phyloP scores from a whole-genome alignment of 805 yeast species.

The Sugiyamaella americana region DNA sequence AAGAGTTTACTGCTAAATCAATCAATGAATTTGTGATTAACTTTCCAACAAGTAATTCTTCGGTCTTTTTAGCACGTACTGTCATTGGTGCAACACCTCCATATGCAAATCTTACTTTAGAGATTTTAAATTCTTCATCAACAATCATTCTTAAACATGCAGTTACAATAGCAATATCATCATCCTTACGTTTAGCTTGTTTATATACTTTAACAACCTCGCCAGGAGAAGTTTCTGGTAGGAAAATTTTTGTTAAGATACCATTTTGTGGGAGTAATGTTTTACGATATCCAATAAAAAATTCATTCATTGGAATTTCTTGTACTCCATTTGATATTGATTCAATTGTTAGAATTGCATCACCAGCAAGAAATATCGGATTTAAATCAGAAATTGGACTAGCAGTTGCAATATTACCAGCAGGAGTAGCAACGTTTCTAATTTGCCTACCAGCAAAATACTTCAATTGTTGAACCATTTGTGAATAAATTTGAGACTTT shows the following conservation, averaged over 20 bases:
- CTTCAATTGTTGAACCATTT: slow-evolving; percentile 39
- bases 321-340: slow-evolving; percentile 28
- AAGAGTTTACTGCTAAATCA: slow-evolving; percentile 29
- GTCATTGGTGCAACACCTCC: slow-evolving; percentile 49
- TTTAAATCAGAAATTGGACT: slow-evolving; percentile 46
- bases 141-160: slow-evolving; percentile 33
- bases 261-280: slow-evolving; percentile 36
- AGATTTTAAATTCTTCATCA: slow-evolving; percentile 19
- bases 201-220: slow-evolving; percentile 39
- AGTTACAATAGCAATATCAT: slow-evolving; percentile 46
- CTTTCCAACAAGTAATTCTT: slow-evolving; percentile 21
- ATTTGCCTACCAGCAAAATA: slow-evolving; percentile 46
- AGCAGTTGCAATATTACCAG: slow-evolving; percentile 46
- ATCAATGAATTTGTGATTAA: slow-evolving; percentile 23
- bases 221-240: slow-evolving; percentile 35
- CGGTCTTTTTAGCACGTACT: slow-evolving; percentile 35
- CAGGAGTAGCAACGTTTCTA: slow-evolving; percentile 45
- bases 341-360: slow-evolving; percentile 36
- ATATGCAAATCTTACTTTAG: slow-evolving; percentile 35
- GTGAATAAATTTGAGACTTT: slow-evolving; percentile 34
- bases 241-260: slow-evolving; percentile 35
- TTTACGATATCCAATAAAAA: slow-evolving; percentile 40
- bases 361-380: slow-evolving; percentile 41
- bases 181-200: slow-evolving; percentile 46
- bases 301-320: slow-evolving; percentile 36